Evolutionary conservation across 2,329 filamentous ascomycete genomes (phyloP).

Genomic region (Aspergillus sp.): DNA sequence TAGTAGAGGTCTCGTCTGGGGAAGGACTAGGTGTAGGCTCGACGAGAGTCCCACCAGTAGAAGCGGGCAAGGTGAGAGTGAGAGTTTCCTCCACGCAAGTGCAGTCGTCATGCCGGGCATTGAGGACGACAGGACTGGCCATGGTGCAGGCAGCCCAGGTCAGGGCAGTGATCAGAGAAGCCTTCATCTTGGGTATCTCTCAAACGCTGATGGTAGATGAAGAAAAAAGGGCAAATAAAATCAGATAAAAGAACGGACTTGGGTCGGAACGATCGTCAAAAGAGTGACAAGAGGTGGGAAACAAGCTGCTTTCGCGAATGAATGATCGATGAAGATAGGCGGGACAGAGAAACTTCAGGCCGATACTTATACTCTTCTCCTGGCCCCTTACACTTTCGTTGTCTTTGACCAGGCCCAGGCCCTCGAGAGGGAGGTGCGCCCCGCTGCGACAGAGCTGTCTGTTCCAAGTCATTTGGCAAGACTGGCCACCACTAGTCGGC

Average conservation of each 20-base stretch:
- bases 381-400: not conserved
- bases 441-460: not conserved
- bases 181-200: slow-evolving; percentile 19
- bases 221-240: not conserved
- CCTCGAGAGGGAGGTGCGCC: not conserved
- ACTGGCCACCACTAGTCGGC: not conserved
- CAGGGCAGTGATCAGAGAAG: slow-evolving; percentile 17
- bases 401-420: not conserved
- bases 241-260: slow-evolving; percentile 2
- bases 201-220: slow-evolving; percentile 8
- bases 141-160: slow-evolving; percentile 17
- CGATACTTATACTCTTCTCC: slow-evolving; percentile 10
- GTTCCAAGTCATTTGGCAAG: slow-evolving; percentile 1
- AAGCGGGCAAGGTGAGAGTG: slow-evolving; percentile 9
- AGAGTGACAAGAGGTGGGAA: slow-evolving; percentile 8
- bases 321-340: slow-evolving; percentile 2
- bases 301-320: slow-evolving; percentile 8
- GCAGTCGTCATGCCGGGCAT: slow-evolving; percentile 12
- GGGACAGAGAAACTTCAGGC: not conserved
- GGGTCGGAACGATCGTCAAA: slow-evolving; percentile 8
- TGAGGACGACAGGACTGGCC: slow-evolving; percentile 15
- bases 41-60: not conserved
- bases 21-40: not conserved
- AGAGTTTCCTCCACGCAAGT: slow-evolving; percentile 11
- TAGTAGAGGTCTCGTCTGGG: not conserved